Conservation (phyloP, 345 rosid genomes). For the Geranium brycei region DNA sequence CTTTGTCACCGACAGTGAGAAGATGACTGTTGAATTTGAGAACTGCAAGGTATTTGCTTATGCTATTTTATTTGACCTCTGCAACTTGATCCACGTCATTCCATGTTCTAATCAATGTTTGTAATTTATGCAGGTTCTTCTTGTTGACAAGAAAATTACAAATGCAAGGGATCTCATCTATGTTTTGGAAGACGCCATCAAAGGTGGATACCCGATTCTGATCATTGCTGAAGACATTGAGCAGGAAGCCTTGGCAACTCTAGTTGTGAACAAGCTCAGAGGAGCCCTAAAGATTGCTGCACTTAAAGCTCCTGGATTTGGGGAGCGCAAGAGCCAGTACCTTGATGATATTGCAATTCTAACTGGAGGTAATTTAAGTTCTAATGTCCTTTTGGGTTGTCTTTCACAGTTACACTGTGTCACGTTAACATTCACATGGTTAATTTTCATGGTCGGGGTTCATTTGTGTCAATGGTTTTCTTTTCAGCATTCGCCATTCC, state of each 20-base stretch:
- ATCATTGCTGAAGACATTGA: slow-evolving; percentile 91
- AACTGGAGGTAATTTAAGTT: slow-evolving; percentile 48
- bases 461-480: too few relatives aligned
- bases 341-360: slow-evolving; percentile 95
- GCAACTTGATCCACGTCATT: too few relatives aligned
- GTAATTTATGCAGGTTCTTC: slow-evolving; percentile 61
- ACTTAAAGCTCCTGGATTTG: slow-evolving; percentile 94
- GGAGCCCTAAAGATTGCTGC: slow-evolving; percentile 92
- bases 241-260: slow-evolving; percentile 94
- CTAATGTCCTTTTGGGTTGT: too few relatives aligned
- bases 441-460: too few relatives aligned
- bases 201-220: slow-evolving; percentile 59
- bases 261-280: slow-evolving; percentile 89
- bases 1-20: slow-evolving; percentile 92
- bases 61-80: too few relatives aligned
- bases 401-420: too few relatives aligned
- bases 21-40: slow-evolving; percentile 92
- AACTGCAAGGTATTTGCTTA: slow-evolving; percentile 68
- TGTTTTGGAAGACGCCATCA: slow-evolving; percentile 82
- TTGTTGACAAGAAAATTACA: slow-evolving; percentile 92
- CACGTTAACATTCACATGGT: too few relatives aligned
- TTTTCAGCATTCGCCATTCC: too few relatives aligned
- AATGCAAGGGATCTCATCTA: slow-evolving; percentile 89
- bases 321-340: slow-evolving; percentile 90
- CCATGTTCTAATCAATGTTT: not conserved